Base-by-base conservation (phyloP, 495 filamentous ascomycete genomes). In the Trichocladium uniseriatum region DNA sequence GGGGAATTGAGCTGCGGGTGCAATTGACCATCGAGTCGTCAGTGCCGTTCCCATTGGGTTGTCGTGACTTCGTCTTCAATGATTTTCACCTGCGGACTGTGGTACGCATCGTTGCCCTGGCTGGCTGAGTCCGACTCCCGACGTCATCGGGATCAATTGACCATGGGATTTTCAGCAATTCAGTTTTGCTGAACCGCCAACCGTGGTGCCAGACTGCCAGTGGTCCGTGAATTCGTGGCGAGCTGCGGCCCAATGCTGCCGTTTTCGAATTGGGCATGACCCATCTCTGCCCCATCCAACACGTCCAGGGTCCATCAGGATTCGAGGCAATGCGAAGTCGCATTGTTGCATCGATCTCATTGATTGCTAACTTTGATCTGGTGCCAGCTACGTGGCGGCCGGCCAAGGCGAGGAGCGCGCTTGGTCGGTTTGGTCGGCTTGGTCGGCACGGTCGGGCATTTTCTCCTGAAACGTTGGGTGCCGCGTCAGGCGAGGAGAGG, bases 311-410 rank as follows among this genome's bases (percentile, higher is more conserved):
- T 38, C 16, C 35, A 14, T 45, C 19, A 15, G 4, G 11, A 6
- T 13, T 6, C 3, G 8, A 27, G 20, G 34, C 44, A 13, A 13
- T 31, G 34, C n/a, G 27, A n/a, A n/a, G n/a, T n/a, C n/a, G n/a
- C n/a, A n/a, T n/a, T n/a, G n/a, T n/a, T n/a, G n/a, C n/a, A n/a
- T n/a, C n/a, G n/a, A n/a, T n/a, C n/a, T n/a, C n/a, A n/a, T n/a
- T n/a, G n/a, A n/a, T n/a, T n/a, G n/a, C n/a, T n/a, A n/a, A n/a
- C n/a, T n/a, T n/a, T n/a, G n/a, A n/a, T n/a, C n/a, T n/a, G n/a
- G n/a, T n/a, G n/a, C n/a, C n/a, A n/a, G n/a, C n/a, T 38, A 51
- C 49, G 49, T 51, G 49, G 49, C 49, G 16, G 40, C 32, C 48
- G 38, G 36, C 18, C 24, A 38, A 42, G n/a, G 31, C 48, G 16